Evolutionary conservation across 257 asterid genomes (phyloP).

Genomic region (Pogostemon cablin): DNA sequence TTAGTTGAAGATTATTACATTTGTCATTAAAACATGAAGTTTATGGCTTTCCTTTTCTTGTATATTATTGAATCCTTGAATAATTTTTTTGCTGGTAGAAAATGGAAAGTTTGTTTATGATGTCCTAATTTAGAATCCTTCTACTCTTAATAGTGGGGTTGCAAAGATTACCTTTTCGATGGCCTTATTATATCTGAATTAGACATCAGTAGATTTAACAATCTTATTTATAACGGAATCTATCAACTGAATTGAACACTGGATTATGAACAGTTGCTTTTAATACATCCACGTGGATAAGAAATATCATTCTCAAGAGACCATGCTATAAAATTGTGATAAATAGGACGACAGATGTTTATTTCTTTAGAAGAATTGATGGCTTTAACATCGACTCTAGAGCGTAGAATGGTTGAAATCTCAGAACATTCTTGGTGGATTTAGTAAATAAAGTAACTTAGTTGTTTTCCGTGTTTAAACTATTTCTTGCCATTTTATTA

Average conservation of each 20-base stretch:
- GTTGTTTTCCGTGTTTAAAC: no score
- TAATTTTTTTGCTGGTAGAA: constrained; percentile 7
- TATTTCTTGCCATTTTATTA: no score
- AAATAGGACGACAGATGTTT: not conserved
- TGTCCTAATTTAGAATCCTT: constrained; percentile 26
- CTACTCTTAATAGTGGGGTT: not conserved
- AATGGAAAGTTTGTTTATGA: constrained; percentile 7
- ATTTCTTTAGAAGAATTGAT: not conserved
- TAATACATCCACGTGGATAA: constrained; percentile 20
- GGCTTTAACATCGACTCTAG: not conserved
- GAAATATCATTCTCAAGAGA: constrained; percentile 17
- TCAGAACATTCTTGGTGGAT: not conserved
- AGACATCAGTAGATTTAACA: not conserved
- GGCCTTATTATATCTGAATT: constrained; percentile 1
- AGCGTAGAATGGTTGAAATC: constrained; percentile 16
- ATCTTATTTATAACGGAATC: constrained; percentile 19
- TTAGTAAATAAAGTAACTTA: no score
- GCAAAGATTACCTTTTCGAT: constrained; percentile 5
- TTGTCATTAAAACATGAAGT: constrained; percentile 3
- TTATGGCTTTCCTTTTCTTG: constrained; percentile 16
- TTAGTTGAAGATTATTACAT: not conserved
- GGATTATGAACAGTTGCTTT: not conserved
- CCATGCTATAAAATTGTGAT: not conserved
- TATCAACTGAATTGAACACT: not conserved
- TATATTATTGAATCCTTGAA: not conserved